These are phyloP conservation scores for Tanacetum coccineum DNA, from an alignment of 129 eudicot species.

Conservation along the genomic window DNA sequence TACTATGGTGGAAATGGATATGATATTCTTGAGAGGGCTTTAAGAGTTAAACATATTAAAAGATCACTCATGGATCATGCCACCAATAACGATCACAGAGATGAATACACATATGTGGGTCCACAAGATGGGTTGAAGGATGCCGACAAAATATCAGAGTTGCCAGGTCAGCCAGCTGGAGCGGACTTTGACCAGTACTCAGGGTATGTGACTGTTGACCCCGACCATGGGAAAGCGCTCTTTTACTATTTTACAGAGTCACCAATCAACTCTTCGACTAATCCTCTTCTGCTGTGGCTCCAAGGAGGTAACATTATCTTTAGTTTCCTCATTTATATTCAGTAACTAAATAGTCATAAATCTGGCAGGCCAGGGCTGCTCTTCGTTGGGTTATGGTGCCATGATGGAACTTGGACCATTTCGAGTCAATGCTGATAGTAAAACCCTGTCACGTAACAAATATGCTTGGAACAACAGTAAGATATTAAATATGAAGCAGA, in stretches of 20 bases:
- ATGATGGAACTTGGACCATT: conserved; percentile 92
- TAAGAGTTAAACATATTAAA: neutral
- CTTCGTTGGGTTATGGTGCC: conserved; percentile 95
- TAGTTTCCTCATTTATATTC: neutral
- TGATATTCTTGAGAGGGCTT: neutral
- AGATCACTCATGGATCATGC: neutral
- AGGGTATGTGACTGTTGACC: conserved; percentile 81
- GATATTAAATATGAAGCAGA: conserved; percentile 6
- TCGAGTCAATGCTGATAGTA: conserved; percentile 72
- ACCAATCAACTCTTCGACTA: conserved; percentile 45
- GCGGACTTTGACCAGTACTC: conserved; percentile 77
- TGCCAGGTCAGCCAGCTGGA: conserved; percentile 81
- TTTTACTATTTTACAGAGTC: conserved; percentile 92
- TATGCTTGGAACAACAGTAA: conserved; percentile 93
- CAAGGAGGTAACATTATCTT: conserved; percentile 62
- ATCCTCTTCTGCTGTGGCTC: conserved; percentile 86
- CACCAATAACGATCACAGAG: neutral
- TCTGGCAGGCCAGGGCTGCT: conserved; percentile 61
- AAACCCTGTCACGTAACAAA: conserved; percentile 47
- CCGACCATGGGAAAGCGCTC: conserved; percentile 69
- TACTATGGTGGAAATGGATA: neutral
- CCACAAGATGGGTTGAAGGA: neutral
- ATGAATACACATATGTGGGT: neutral
- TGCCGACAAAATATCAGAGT: conserved; percentile 49
- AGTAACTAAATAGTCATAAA: neutral